Conservation (phyloP, 106 monocot genomes). For the Dendrobium officinale region DNA sequence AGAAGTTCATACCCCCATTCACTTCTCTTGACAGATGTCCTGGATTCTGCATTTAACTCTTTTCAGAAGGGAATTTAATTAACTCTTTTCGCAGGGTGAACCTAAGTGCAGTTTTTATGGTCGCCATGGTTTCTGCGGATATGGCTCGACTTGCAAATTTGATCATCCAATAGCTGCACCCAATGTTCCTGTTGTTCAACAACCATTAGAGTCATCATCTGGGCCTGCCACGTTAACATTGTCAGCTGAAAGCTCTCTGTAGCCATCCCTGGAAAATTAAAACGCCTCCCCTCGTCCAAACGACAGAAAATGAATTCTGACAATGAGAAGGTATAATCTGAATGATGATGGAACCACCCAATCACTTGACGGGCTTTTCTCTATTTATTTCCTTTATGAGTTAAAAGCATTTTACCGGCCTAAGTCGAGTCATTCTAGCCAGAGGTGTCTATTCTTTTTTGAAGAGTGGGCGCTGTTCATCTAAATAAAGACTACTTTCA, state of each 20-base stretch:
- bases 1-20: not conserved
- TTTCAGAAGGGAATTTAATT: not conserved
- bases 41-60: not conserved
- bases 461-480: not conserved
- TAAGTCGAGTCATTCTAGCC: not conserved
- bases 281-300: slow-evolving; percentile 18
- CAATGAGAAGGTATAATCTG: slow-evolving; percentile 23
- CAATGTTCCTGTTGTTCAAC: slow-evolving; percentile 23
- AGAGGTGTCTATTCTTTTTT: no score
- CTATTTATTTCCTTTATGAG: not conserved
- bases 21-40: no score
- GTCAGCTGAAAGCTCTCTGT: slow-evolving; percentile 24
- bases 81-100: slow-evolving; percentile 32
- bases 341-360: not conserved
- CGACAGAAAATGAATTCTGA: slow-evolving; percentile 19
- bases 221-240: slow-evolving; percentile 22
- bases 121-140: slow-evolving; percentile 65
- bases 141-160: slow-evolving; percentile 68
- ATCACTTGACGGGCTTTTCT: not conserved
- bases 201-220: slow-evolving; percentile 24
- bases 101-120: slow-evolving; percentile 50
- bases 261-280: slow-evolving; percentile 14
- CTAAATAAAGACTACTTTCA: not conserved
- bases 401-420: not conserved
- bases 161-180: slow-evolving; percentile 63